A percentile compares a stretch with the other conserved stretches of the same genome.
phyloP scores from a whole-genome alignment of 2,329 filamentous ascomycete genomes.

The Thelonectria rubi region DNA sequence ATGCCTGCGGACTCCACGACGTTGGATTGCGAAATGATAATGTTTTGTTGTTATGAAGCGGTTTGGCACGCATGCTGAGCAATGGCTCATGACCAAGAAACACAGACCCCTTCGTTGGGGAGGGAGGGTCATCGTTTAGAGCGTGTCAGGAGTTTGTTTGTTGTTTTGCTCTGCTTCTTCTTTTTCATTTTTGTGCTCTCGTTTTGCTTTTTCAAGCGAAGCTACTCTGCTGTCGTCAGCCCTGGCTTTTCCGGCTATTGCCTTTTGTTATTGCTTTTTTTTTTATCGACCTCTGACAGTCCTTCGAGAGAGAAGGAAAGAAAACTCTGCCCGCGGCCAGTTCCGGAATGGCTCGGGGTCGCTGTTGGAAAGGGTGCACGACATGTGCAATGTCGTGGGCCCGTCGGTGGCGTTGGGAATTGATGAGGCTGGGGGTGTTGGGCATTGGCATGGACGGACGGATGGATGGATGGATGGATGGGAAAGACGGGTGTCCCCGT shows the following conservation, averaged over 20 bases:
- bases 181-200: constrained; percentile 27
- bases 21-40: constrained; percentile 44
- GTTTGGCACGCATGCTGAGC: constrained; percentile 29
- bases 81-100: constrained; percentile 29
- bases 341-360: constrained; percentile 21
- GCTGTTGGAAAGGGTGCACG: constrained; percentile 24
- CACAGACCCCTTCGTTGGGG: constrained; percentile 32
- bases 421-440: constrained; percentile 34
- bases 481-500: constrained; percentile 20
- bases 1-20: constrained; percentile 29
- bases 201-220: constrained; percentile 17
- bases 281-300: constrained; percentile 24
- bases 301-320: constrained; percentile 24
- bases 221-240: constrained; percentile 15
- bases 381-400: constrained; percentile 15
- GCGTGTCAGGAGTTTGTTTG: constrained; percentile 40
- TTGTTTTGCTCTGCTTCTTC: constrained; percentile 22
- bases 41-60: constrained; percentile 41
- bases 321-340: constrained; percentile 20
- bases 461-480: constrained; percentile 11
- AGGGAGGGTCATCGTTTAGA: constrained; percentile 35
- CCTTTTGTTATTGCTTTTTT: constrained; percentile 14
- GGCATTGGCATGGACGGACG: constrained; percentile 23
- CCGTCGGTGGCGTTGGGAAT: constrained; percentile 34
- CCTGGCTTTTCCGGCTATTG: constrained; percentile 11